phyloP scores from a whole-genome alignment of 441 rosid species.

The Pelargonium fulgidum region DNA sequence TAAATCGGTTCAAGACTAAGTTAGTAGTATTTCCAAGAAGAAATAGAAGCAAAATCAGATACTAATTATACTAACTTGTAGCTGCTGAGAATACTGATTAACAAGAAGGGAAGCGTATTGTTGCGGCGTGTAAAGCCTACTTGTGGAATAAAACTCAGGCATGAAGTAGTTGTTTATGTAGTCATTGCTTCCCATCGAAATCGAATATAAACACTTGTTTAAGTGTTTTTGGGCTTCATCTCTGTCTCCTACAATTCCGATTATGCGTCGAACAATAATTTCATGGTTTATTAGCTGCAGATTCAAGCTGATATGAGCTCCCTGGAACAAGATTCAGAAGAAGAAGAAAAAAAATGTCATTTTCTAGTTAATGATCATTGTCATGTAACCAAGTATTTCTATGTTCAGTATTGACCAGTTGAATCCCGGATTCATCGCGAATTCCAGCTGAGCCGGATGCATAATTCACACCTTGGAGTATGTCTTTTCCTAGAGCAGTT shows the following conservation, averaged over 20 bases:
- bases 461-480: slow-evolving; percentile 47
- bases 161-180: slow-evolving; percentile 26
- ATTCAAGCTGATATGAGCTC: slow-evolving; percentile 9
- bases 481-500: slow-evolving; percentile 24
- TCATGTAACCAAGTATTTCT: no score
- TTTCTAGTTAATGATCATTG: no score
- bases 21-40: no score
- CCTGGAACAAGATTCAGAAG: no score
- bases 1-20: no score
- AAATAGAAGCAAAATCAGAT: no score
- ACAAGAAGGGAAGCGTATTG: slow-evolving; percentile 21
- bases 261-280: not conserved
- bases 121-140: slow-evolving; percentile 6
- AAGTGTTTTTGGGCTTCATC: slow-evolving; percentile 9
- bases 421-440: slow-evolving; percentile 29
- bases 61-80: slow-evolving; percentile 18
- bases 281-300: slow-evolving; percentile 17
- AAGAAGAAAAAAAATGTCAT: not conserved
- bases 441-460: slow-evolving; percentile 56
- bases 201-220: slow-evolving; percentile 19
- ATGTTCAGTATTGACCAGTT: slow-evolving; percentile 21
- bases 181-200: slow-evolving; percentile 25
- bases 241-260: not conserved
- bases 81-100: slow-evolving; percentile 13
- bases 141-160: not conserved